These are phyloP conservation scores for Colletotrichum tropicale DNA, from an alignment of 2,329 filamentous ascomycete species.

Conservation along the genomic window DNA sequence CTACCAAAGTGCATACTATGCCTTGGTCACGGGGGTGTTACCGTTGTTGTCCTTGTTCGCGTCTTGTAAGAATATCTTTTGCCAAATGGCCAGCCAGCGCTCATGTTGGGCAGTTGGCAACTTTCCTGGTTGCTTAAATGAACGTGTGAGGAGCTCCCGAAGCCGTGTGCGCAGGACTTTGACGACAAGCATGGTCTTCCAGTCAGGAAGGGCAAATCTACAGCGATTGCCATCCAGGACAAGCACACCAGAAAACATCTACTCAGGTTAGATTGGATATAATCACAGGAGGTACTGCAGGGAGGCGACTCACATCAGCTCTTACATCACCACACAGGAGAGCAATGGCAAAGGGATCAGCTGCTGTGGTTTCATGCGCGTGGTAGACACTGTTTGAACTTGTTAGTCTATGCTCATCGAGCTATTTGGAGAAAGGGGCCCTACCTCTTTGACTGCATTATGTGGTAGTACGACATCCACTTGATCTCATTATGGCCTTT, in stretches of 20 bases:
- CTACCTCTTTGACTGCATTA: constrained; percentile 89
- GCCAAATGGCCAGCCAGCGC: constrained; percentile 78
- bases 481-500: constrained; percentile 70
- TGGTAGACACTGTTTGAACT: constrained; percentile 70
- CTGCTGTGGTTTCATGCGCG: constrained; percentile 84
- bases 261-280: neutral
- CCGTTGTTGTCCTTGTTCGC: constrained; percentile 37
- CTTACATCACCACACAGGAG: constrained; percentile 88
- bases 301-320: constrained; percentile 67
- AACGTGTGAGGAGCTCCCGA: constrained; percentile 74
- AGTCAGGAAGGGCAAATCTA: constrained; percentile 82
- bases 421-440: constrained; percentile 25
- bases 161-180: constrained; percentile 78
- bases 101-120: constrained; percentile 69
- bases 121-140: constrained; percentile 72
- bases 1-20: constrained; percentile 16
- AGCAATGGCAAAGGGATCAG: constrained; percentile 81
- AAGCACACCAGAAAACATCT: constrained; percentile 88
- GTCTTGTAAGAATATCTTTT: constrained; percentile 69
- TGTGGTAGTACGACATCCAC: constrained; percentile 95
- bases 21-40: constrained; percentile 30
- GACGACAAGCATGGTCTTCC: constrained; percentile 89
- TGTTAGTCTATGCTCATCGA: constrained; percentile 24
- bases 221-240: constrained; percentile 87
- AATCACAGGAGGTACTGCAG: neutral